Conservation (phyloP, 2,329 filamentous ascomycete genomes). For the Fusarium sp. region DNA sequence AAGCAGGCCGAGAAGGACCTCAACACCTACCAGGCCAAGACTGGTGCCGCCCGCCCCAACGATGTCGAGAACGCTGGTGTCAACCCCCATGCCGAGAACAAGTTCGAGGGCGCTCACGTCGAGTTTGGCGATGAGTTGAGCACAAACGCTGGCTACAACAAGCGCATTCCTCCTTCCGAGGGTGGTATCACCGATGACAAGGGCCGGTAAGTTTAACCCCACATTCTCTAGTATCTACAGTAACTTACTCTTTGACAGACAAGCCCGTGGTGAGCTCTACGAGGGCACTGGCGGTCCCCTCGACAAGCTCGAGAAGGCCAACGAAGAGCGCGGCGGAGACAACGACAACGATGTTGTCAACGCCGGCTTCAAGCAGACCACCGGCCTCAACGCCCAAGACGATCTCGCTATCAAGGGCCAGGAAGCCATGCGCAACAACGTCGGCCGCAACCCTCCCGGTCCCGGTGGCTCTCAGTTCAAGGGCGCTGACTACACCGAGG, state of each 20-base stretch:
- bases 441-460: slow-evolving; percentile 52
- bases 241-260: slow-evolving; percentile 49
- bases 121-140: slow-evolving; percentile 58
- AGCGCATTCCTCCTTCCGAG: slow-evolving; percentile 59
- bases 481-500: slow-evolving; percentile 55
- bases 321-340: slow-evolving; percentile 50
- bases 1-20: slow-evolving; percentile 61
- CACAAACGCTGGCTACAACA: slow-evolving; percentile 60
- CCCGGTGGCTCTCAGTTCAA: slow-evolving; percentile 55
- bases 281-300: slow-evolving; percentile 58
- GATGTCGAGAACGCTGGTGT: slow-evolving; percentile 58
- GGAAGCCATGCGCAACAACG: slow-evolving; percentile 54
- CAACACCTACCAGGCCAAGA: slow-evolving; percentile 62
- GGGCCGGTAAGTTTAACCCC: slow-evolving; percentile 54
- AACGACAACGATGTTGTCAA: slow-evolving; percentile 55
- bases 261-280: slow-evolving; percentile 58
- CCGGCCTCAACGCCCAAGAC: slow-evolving; percentile 41
- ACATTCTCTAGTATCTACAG: not conserved
- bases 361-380: slow-evolving; percentile 37
- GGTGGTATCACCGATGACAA: slow-evolving; percentile 59
- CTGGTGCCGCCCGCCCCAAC: slow-evolving; percentile 55
- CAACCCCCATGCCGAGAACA: slow-evolving; percentile 56
- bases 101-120: slow-evolving; percentile 52
- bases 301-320: slow-evolving; percentile 51
- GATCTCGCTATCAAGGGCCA: slow-evolving; percentile 53